A percentile compares a stretch with the other conserved stretches of the same genome.
Evolutionary conservation across 2,329 filamentous ascomycete species (phyloP).

Genomic region (Aspergillus pseudoviridinutans): DNA sequence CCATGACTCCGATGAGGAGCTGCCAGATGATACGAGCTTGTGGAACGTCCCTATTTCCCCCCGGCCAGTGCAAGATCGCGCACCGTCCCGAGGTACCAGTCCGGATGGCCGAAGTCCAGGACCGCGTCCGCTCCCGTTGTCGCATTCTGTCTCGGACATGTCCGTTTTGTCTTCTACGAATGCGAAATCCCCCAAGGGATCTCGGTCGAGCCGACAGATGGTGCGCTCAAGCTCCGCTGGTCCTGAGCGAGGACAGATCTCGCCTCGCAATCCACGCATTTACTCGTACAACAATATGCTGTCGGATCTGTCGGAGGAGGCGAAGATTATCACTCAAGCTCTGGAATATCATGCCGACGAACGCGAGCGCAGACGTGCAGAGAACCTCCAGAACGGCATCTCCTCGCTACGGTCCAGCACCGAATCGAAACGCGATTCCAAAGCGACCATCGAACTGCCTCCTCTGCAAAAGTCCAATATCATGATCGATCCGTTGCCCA

Average conservation of each 20-base stretch:
- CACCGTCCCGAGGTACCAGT: constrained; percentile 38
- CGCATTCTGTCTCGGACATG: constrained; percentile 32
- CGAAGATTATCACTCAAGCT: constrained; percentile 56
- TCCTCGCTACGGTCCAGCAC: constrained; percentile 33
- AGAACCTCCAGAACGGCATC: constrained; percentile 45
- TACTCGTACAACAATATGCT: constrained; percentile 59
- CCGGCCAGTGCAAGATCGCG: constrained; percentile 37
- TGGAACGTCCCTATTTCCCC: constrained; percentile 51
- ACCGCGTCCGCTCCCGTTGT: constrained; percentile 40
- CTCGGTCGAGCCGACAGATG: constrained; percentile 26
- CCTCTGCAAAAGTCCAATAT: constrained; percentile 60
- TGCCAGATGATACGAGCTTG: constrained; percentile 48
- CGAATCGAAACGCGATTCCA: constrained; percentile 36
- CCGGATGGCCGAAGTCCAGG: constrained; percentile 39
- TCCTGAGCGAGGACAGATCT: constrained; percentile 40
- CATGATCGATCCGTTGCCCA: constrained; percentile 62
- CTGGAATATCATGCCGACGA: constrained; percentile 56
- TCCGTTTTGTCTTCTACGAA: constrained; percentile 21
- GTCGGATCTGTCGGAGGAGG: constrained; percentile 57
- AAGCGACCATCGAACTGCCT: constrained; percentile 49
- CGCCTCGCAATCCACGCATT: constrained; percentile 43
- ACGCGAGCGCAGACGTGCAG: constrained; percentile 42
- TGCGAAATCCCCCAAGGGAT: constrained; percentile 24
- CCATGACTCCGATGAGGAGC: constrained; percentile 48
- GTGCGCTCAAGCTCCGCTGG: constrained; percentile 38